Evolutionary conservation across 73 alveolate species (phyloP), one percentile per base, ranked within the genome.

Genomic region (Halteria grandinella): DNA sequence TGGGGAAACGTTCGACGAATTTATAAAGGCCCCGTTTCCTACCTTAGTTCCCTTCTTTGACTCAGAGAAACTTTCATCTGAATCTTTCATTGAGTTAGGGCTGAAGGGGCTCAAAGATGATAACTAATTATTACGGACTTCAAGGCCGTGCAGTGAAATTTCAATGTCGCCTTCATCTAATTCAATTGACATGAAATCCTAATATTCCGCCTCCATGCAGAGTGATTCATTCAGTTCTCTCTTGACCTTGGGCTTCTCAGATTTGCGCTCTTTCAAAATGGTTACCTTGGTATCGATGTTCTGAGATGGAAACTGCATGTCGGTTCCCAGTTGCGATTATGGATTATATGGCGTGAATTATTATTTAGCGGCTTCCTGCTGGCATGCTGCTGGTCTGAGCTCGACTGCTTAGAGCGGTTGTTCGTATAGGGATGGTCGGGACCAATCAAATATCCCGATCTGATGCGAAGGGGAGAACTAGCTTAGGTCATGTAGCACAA

Each of bases 111-210:
- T n/a, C n/a, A n/a, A n/a, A n/a, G n/a, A n/a, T n/a, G n/a, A n/a
- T n/a, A n/a, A n/a, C n/a, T n/a, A n/a, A n/a, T n/a, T n/a, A n/a
- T n/a, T n/a, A n/a, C n/a, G n/a, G n/a, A n/a, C n/a, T n/a, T n/a
- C n/a, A n/a, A n/a, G n/a, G n/a, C n/a, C n/a, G n/a, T n/a, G n/a
- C n/a, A n/a, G n/a, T n/a, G n/a, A n/a, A n/a, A n/a, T n/a, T n/a
- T n/a, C n/a, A n/a, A n/a, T n/a, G n/a, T n/a, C n/a, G 32, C 45
- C 45, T 25, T 66, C 80, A 24, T 66, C 80, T 21, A 66, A 47
- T 25, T 66, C 80, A 6, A 44, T 15, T 14, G 69, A 44, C 37
- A 44, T 44, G 28, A 66, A 3, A 27, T 66, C 80, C 32, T 66
- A 36, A 47, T 66, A 66, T 15, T 66, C 80, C 23, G 28, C 63